phyloP scores from a whole-genome alignment of 2,329 filamentous ascomycete species.

The Ascochyta viciae-villosae region DNA sequence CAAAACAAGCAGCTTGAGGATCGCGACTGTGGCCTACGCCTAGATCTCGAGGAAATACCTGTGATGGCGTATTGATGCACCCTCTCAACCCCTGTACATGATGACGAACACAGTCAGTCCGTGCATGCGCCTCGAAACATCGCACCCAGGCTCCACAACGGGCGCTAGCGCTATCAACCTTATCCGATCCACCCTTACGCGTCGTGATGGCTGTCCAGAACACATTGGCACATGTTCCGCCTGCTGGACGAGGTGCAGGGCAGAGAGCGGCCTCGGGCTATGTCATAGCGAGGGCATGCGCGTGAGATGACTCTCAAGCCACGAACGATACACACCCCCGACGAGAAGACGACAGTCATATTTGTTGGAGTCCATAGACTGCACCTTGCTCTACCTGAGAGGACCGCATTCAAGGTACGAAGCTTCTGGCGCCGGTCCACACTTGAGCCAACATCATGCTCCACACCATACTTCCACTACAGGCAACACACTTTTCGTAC shows the following conservation, averaged over 20 bases:
- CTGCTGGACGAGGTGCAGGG: background rate
- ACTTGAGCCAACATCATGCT: background rate
- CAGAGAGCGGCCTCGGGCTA: background rate
- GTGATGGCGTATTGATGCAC: too few relatives aligned
- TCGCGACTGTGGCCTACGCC: too few relatives aligned
- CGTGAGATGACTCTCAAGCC: background rate
- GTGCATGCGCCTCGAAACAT: conserved; percentile 1
- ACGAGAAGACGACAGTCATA: background rate
- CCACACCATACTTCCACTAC: background rate
- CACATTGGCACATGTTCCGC: background rate
- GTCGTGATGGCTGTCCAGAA: background rate
- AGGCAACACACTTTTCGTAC: background rate
- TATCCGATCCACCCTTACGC: background rate
- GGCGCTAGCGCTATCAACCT: conserved; percentile 5
- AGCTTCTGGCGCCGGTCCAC: background rate
- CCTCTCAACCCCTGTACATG: too few relatives aligned
- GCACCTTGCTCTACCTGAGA: background rate
- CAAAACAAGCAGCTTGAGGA: background rate
- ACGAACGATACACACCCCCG: background rate
- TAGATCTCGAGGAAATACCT: too few relatives aligned
- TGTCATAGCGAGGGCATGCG: background rate
- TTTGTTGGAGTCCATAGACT: background rate
- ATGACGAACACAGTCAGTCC: background rate
- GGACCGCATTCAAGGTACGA: background rate
- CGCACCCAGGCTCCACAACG: conserved; percentile 3